Conservation (phyloP, 192 early-diverging fungal species). For the Backusella luteola region DNA sequence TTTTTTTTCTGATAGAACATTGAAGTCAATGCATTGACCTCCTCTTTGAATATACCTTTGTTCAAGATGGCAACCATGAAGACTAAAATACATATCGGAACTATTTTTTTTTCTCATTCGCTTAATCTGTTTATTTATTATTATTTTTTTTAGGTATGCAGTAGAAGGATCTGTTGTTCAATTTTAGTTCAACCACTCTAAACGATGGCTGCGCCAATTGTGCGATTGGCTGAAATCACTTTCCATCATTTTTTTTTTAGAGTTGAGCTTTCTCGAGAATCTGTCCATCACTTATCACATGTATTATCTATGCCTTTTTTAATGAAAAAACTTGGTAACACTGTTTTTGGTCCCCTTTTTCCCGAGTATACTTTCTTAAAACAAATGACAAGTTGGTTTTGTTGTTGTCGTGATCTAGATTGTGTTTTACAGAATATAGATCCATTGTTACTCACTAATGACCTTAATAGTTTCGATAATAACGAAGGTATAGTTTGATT, state of each 20-base stretch:
- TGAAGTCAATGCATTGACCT: not conserved
- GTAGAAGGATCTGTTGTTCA: not conserved
- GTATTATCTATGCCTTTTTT: not conserved
- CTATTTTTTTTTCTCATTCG: not conserved
- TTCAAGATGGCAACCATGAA: not conserved
- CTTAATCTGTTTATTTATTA: not conserved
- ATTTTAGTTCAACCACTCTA: not conserved
- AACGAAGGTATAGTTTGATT: too few relatives aligned
- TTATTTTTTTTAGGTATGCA: not conserved
- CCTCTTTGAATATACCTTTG: not conserved
- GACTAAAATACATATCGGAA: not conserved
- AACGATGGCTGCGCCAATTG: not conserved
- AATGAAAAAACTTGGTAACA: not conserved
- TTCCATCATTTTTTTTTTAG: not conserved
- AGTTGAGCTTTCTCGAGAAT: not conserved
- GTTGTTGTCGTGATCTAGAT: not conserved
- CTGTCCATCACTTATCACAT: not conserved
- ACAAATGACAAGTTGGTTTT: not conserved
- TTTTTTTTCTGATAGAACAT: not conserved
- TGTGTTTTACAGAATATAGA: not conserved
- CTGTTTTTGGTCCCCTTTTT: not conserved
- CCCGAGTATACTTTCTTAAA: not conserved
- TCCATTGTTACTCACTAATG: not conserved
- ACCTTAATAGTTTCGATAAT: not conserved
- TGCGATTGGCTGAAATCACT: not conserved